Evolutionary conservation across 805 yeast genomes (phyloP), one percentile per base, ranked within the genome.

Genomic region (Torulaspora quercuum): DNA sequence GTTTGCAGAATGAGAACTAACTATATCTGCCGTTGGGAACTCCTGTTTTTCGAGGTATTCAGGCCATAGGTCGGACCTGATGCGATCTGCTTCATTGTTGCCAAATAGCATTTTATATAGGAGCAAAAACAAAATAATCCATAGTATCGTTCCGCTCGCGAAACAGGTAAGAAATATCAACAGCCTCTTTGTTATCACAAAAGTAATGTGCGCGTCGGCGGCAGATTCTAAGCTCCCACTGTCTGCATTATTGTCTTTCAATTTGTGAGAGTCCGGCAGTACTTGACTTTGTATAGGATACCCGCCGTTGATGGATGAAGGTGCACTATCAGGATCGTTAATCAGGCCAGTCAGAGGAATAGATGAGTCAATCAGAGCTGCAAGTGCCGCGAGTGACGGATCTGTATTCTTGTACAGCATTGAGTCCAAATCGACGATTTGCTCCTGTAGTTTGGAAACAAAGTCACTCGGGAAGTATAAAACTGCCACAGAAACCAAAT

Each of bases 401-500:
- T 75, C 75, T 12, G 80, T 70, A 59, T 81, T 79, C 32, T 66
- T 44, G 63, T 83, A 89, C 30, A 90, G 57, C 19, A 48, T 46
- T 0, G 95, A 84, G n/a, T 65, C 49, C 0, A 69, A 46, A 39
- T 78, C 63, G 33, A 67, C 62, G 25, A 89, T 59, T 28, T 67
- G 60, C 13, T 60, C 62, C 45, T 75, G 75, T 45, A 89, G 69
- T 0, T 65, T 57, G 1, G 57, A 47, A 11, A 82, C 72, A 15
- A 70, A 61, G 6, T 59, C 58, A 8, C 61, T 53, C n/a, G 94
- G 94, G 64, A 86, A 80, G 57, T 82, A 85, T 37, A 86, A 80
- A 56, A 81, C 82, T 4, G 96, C 97, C 40, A 88, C 82, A 0
- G 97, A 82, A 38, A 84, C 84, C 45, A 86, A 74, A 60, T 85